phyloP scores from a whole-genome alignment of 1,139 yeast genomes.

The Diutina mesorugosa region DNA sequence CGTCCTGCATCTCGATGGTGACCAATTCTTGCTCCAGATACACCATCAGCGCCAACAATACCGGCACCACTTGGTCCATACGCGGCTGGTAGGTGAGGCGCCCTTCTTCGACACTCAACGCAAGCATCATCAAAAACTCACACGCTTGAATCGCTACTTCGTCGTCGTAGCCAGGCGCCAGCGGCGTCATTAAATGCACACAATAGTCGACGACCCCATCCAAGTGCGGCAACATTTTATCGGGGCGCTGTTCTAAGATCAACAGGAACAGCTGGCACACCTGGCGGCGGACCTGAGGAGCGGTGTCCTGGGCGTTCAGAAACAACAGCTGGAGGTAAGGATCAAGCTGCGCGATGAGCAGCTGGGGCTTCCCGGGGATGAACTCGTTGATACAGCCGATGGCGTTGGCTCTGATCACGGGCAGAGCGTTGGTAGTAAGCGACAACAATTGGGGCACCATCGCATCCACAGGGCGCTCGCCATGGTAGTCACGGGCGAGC shows the following conservation, averaged over 20 bases:
- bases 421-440: constrained; percentile 29
- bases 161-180: constrained; percentile 34
- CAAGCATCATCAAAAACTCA: constrained; percentile 72
- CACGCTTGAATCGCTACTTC: constrained; percentile 85
- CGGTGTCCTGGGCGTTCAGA: constrained; percentile 44
- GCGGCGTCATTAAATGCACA: constrained; percentile 54
- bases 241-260: constrained; percentile 68
- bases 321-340: constrained; percentile 49
- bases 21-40: constrained; percentile 75
- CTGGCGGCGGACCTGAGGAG: constrained; percentile 52
- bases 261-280: constrained; percentile 71
- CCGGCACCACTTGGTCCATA: constrained; percentile 56
- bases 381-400: constrained; percentile 71
- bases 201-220: constrained; percentile 79
- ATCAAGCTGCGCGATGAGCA: constrained; percentile 54
- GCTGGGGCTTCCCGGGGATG: constrained; percentile 54
- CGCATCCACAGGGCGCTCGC: constrained; percentile 54
- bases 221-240: constrained; percentile 66
- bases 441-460: constrained; percentile 45
- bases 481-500: constrained; percentile 50
- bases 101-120: constrained; percentile 35
- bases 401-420: constrained; percentile 45
- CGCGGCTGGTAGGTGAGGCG: constrained; percentile 39
- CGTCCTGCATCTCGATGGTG: constrained; percentile 57
- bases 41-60: constrained; percentile 71